Percentiles rank a stretch among this genome's conserved stretches.
Evolutionary conservation across 257 asterid species (phyloP).

Genomic region (Solanum pimpinellifolium): DNA sequence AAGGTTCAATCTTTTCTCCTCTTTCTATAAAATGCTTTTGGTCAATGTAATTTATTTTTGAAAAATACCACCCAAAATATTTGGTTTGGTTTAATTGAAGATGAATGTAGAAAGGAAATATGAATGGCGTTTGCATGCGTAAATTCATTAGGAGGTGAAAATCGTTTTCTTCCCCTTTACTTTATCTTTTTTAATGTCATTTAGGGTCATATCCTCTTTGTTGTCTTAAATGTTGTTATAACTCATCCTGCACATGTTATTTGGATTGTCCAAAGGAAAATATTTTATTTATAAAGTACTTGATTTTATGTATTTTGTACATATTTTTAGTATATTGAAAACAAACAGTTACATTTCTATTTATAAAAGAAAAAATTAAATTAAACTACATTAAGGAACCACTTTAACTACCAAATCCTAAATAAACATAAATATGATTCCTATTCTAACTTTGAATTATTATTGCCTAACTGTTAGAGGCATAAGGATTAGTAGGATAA

Average conservation of each 20-base stretch:
- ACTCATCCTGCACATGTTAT: not conserved
- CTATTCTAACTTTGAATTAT: no score
- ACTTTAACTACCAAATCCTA: no score
- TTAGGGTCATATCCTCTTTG: not conserved
- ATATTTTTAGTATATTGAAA: no score
- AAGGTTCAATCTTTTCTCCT: slow-evolving; percentile 11
- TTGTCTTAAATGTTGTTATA: not conserved
- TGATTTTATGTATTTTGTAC: no score
- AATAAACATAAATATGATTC: no score
- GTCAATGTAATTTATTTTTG: not conserved
- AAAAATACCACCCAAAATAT: not conserved
- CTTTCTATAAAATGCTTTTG: no score
- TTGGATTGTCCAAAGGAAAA: no score
- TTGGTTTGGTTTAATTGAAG: not conserved
- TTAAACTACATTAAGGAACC: no score
- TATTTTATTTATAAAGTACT: no score
- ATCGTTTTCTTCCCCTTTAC: not conserved
- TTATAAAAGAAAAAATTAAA: no score
- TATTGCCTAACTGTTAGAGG: not conserved
- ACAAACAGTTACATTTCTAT: no score
- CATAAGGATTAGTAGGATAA: not conserved
- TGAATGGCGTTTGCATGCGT: not conserved
- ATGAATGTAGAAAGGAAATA: not conserved
- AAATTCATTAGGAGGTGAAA: not conserved
- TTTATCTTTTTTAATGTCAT: not conserved